Base-by-base conservation (phyloP, 2,329 filamentous ascomycete species). In the Leptodontidium sp. region DNA sequence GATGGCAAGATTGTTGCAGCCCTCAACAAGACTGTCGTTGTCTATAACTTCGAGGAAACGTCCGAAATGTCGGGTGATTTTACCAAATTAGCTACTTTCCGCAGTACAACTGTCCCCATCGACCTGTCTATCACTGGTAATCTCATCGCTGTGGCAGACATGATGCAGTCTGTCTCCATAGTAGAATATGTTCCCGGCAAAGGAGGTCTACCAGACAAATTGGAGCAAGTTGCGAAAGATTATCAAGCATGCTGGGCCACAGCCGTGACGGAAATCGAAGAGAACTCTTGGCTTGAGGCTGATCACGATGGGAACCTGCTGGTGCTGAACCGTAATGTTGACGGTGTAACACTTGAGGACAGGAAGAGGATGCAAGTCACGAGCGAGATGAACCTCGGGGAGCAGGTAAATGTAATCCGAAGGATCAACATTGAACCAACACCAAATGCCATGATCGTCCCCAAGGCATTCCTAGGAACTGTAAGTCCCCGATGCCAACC, bases 161-260 rank as follows among this genome's bases (percentile, higher is more conserved):
- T 99, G 57, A 98, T 97, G 92, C 98, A 98, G 81, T 97, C 93
- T 1, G 84, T 97, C 29, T 90, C 91, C 1, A 82, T 98, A 6
- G 84, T 98, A 9, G 85, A 96, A 77, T 96, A 91, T 77, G 83
- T 85, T 0, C 85, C 85, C 2, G 86, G 88, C 1, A 79, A 84
- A 26, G 81, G 87, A 2, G 88, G 86, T 0, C 80, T 86, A n/a
- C 81, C 85, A 12, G 87, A 90, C 65, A 87, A 84, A 64, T 84
- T 98, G 8, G 84, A 84, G 0, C 93, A 97, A 82, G 84, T 92
- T 2, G 92, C 91, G 3, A 87, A 94, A 24, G 93, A 98, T 77
- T 93, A 91, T 74, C 89, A 95, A 75, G 90, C 92, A 0, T 85
- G 89, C 0, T 98, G 95, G 94, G 86, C 88, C 2, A 97, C 94